phyloP scores from a whole-genome alignment of 768 basidiomycete genomes.

The Suillus subluteus region DNA sequence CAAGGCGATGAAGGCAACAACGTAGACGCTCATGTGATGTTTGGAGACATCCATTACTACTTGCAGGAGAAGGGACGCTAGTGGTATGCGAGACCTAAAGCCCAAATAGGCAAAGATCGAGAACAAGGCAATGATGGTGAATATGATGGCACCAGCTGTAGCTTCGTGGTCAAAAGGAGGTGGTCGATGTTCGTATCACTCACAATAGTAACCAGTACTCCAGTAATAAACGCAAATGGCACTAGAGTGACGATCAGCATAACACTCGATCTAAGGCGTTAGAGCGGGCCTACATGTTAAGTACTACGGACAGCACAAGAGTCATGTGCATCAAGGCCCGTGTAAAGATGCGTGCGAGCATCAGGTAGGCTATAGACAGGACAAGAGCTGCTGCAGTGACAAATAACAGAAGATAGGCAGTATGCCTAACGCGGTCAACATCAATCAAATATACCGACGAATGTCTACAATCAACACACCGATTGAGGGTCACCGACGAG shows the following conservation, averaged over 20 bases:
- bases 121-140: conserved; percentile 77
- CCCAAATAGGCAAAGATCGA: conserved; percentile 78
- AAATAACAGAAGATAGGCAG: conserved; percentile 76
- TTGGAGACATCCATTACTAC: conserved; percentile 86
- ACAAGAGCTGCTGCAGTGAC: conserved; percentile 70
- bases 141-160: conserved; percentile 80
- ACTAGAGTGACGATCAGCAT: conserved; percentile 37
- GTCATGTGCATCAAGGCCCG: conserved; percentile 78
- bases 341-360: conserved; percentile 74
- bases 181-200: conserved; percentile 32
- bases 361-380: conserved; percentile 67
- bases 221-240: conserved; percentile 78
- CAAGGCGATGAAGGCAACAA: conserved; percentile 75
- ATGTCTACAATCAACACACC: conserved; percentile 40
- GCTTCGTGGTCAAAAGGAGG: conserved; percentile 12
- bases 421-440: conserved; percentile 48
- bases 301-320: conserved; percentile 58
- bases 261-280: neutral
- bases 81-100: conserved; percentile 71
- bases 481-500: conserved; percentile 64
- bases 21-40: conserved; percentile 79
- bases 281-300: conserved; percentile 59
- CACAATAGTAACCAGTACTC: conserved; percentile 71
- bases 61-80: conserved; percentile 78
- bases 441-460: neutral